phyloP scores from a whole-genome alignment of 441 rosid species.

The Erodium texanum region DNA sequence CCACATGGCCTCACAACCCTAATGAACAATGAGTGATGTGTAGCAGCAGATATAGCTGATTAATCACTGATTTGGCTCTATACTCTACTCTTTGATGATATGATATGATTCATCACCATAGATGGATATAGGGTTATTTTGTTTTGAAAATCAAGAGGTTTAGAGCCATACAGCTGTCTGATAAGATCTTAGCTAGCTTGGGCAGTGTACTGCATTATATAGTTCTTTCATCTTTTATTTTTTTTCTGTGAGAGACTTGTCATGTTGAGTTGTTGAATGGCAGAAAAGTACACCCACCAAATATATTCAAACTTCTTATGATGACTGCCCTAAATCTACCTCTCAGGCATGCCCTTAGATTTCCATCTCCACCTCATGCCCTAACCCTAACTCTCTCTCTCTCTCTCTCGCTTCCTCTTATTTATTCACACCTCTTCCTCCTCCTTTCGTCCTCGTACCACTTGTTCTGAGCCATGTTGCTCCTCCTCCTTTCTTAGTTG shows the following conservation, averaged over 20 bases:
- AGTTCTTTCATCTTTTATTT: too few relatives aligned
- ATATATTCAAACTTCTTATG: not conserved
- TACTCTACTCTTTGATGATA: too few relatives aligned
- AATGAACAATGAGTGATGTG: too few relatives aligned
- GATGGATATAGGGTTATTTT: too few relatives aligned
- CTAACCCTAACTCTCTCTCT: not conserved
- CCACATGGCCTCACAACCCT: too few relatives aligned
- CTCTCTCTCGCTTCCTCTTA: constrained; percentile 8
- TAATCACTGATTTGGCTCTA: too few relatives aligned
- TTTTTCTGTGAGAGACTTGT: not conserved
- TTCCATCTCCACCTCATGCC: constrained; percentile 9
- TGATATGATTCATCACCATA: too few relatives aligned
- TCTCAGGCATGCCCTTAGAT: constrained; percentile 21
- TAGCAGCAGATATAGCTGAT: too few relatives aligned
- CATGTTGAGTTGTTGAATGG: not conserved
- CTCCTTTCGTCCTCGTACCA: not conserved
- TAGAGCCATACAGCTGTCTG: constrained; percentile 13
- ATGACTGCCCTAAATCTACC: constrained; percentile 18
- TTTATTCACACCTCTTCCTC: not conserved
- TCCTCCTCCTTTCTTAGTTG: too few relatives aligned
- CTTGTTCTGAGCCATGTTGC: too few relatives aligned
- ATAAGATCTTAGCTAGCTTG: constrained; percentile 9
- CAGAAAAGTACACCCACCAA: not conserved
- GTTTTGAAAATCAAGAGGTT: too few relatives aligned
- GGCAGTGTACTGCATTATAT: not conserved